Evolutionary conservation across 108 stramenopile species (phyloP).

Genomic region (Skeletonema grethae): DNA sequence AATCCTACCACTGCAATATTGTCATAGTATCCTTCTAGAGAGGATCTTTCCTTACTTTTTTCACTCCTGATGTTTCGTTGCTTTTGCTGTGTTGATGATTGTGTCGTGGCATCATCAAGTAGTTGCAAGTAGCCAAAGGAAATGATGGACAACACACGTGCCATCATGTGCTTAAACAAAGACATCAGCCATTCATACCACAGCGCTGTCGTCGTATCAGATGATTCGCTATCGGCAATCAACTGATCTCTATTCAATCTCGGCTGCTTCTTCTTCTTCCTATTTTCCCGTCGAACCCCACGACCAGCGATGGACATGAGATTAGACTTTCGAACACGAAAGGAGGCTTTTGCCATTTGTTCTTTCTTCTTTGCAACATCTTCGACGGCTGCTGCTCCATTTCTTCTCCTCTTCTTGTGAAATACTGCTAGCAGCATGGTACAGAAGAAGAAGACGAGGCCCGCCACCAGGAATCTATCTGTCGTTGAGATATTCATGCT

Average conservation of each 20-base stretch:
- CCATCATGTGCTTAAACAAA: background rate
- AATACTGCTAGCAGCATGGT: background rate
- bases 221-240: background rate
- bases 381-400: background rate
- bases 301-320: constrained; percentile 4
- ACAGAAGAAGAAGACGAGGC: background rate
- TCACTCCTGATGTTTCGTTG: background rate
- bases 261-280: background rate
- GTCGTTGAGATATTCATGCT: no score
- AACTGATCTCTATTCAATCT: background rate
- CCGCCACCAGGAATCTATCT: background rate
- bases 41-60: background rate
- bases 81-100: background rate
- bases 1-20: constrained; percentile 42
- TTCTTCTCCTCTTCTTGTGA: background rate
- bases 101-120: background rate
- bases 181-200: background rate
- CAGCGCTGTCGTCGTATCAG: background rate
- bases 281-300: background rate
- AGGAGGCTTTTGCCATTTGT: background rate
- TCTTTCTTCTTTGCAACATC: background rate
- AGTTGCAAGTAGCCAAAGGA: constrained; percentile 1
- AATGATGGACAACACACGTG: background rate
- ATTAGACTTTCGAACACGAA: constrained; percentile 1
- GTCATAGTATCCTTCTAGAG: constrained; percentile 24